Conservation (phyloP, 257 asterid species). For the Solanum tarapatanum region DNA sequence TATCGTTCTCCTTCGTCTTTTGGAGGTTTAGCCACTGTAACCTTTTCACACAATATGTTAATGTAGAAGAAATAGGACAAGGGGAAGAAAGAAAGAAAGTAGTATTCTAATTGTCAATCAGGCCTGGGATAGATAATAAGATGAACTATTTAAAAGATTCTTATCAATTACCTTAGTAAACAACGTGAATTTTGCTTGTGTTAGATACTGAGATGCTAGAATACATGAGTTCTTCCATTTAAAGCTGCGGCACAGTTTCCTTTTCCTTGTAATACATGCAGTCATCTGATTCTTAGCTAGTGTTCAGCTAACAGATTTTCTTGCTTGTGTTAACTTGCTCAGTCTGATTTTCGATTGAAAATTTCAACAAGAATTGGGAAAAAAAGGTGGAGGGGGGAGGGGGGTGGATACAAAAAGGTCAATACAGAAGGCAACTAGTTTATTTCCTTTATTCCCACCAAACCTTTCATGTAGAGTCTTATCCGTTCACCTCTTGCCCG, state of each 20-base stretch:
- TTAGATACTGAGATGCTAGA: background rate
- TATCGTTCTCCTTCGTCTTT: background rate
- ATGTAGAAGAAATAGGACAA: background rate
- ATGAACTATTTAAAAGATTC: background rate
- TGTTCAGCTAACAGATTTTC: background rate
- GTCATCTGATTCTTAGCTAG: background rate
- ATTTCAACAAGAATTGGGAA: background rate
- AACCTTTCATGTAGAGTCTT: background rate
- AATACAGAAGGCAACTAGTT: background rate
- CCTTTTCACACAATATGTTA: background rate
- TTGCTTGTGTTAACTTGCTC: background rate
- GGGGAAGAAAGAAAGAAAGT: background rate
- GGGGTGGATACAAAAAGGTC: background rate
- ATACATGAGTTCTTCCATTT: background rate
- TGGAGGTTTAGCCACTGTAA: background rate
- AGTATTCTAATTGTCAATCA: background rate
- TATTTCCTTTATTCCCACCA: background rate
- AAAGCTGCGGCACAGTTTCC: background rate
- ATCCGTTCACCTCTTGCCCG: background rate
- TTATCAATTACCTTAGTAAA: background rate
- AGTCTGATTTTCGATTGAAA: background rate
- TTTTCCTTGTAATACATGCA: background rate
- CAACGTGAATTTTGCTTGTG: background rate
- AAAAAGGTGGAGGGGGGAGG: background rate
- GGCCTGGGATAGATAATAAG: background rate